Evolutionary conservation across 1,284 basidiomycete genomes (phyloP).

Genomic region (Pseudozyma pruni): DNA sequence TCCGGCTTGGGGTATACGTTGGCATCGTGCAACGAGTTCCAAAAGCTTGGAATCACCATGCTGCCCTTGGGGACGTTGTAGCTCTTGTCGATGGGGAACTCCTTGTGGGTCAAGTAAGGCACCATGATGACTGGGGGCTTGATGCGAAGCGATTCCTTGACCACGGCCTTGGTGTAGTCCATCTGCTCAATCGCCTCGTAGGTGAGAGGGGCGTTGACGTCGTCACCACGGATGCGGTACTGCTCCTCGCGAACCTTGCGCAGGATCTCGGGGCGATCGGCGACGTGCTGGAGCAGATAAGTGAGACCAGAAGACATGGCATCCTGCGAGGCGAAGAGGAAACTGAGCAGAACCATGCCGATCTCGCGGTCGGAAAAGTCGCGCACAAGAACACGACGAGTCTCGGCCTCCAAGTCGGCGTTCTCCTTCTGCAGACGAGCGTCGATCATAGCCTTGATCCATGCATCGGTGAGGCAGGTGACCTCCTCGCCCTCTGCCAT

Average conservation of each 20-base stretch:
- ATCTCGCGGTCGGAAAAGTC: conserved; percentile 96
- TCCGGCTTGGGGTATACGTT: conserved; percentile 88
- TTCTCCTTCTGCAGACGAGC: conserved; percentile 72
- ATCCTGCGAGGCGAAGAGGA: conserved; percentile 97
- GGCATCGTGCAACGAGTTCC: conserved; percentile 87
- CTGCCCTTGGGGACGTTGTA: conserved; percentile 91
- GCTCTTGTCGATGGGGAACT: conserved; percentile 88
- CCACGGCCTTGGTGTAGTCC: conserved; percentile 88
- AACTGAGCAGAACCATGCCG: conserved; percentile 90
- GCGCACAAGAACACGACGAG: conserved; percentile 70
- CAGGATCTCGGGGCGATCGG: conserved; percentile 88
- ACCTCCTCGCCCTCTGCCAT: conserved; percentile 86
- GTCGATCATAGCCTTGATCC: conserved; percentile 80
- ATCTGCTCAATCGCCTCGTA: conserved; percentile 91
- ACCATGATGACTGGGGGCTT: conserved; percentile 84
- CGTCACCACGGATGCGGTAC: conserved; percentile 81
- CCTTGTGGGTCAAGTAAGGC: conserved; percentile 87
- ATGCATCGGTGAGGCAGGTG: conserved; percentile 90
- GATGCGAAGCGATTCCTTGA: conserved; percentile 89
- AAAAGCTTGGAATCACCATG: conserved; percentile 98
- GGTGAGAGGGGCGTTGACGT: conserved; percentile 82
- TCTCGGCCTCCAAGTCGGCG: conserved; percentile 70
- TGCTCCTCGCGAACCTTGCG: conserved; percentile 93
- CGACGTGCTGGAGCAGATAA: conserved; percentile 94
- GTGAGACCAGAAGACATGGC: conserved; percentile 87